Evolutionary conservation across 169 alveolate species (phyloP).

Genomic region (Plasmodium chabaudi): DNA sequence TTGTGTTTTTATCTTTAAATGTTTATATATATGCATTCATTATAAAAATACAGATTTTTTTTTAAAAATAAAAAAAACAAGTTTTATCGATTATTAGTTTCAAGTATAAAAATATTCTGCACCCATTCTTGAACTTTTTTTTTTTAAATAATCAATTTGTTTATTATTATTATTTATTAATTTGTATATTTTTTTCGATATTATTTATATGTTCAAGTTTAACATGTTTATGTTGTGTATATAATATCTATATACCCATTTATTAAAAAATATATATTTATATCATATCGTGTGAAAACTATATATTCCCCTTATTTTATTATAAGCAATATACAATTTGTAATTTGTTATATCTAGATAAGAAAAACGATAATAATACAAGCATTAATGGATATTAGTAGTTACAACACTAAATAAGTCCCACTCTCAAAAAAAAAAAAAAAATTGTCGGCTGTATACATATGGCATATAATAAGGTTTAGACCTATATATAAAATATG

Average conservation of each 20-base stretch:
- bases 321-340: too few species aligned
- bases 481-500: too few species aligned
- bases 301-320: not conserved
- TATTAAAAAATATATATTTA: not conserved
- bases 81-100: not conserved
- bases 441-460: too few species aligned
- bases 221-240: not conserved
- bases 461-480: too few species aligned
- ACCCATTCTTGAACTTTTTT: slow-evolving; percentile 1
- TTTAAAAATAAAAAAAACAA: not conserved
- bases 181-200: not conserved
- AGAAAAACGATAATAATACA: too few species aligned
- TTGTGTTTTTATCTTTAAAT: not conserved
- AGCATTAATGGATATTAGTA: too few species aligned
- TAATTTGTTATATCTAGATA: too few species aligned
- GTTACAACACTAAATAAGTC: too few species aligned
- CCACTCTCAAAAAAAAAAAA: too few species aligned
- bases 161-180: not conserved
- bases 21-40: slow-evolving; percentile 8
- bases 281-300: not conserved
- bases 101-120: not conserved
- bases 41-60: slow-evolving; percentile 3
- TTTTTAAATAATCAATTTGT: slow-evolving; percentile 9
- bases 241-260: not conserved
- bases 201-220: too few species aligned